Evolutionary conservation across 768 basidiomycete genomes (phyloP).

Genomic region (Boletus patriciae): DNA sequence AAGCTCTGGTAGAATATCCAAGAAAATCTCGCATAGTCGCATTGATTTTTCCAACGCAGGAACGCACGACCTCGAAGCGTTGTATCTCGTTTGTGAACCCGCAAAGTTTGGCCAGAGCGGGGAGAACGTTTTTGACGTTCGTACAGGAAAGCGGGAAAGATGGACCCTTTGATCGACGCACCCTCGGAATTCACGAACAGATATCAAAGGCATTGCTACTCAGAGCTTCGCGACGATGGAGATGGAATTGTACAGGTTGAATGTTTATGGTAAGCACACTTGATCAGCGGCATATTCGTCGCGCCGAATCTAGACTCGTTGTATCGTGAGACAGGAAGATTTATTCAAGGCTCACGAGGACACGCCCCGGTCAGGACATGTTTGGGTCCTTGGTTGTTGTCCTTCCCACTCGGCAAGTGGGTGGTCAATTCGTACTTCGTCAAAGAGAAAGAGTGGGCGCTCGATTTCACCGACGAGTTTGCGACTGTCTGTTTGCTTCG

Average conservation of each 20-base stretch:
- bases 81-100: slow-evolving; percentile 7
- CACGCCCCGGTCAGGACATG: slow-evolving; percentile 45
- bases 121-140: slow-evolving; percentile 2
- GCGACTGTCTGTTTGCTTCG: slow-evolving; percentile 30
- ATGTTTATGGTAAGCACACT: slow-evolving; percentile 42
- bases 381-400: slow-evolving; percentile 53
- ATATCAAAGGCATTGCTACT: slow-evolving; percentile 4
- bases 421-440: slow-evolving; percentile 5
- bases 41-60: neutral
- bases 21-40: neutral
- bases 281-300: too few species aligned
- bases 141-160: slow-evolving; percentile 46
- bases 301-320: too few species aligned
- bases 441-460: neutral
- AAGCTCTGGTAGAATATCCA: too few species aligned
- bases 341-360: slow-evolving; percentile 7
- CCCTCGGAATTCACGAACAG: slow-evolving; percentile 1
- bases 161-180: slow-evolving; percentile 30
- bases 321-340: neutral
- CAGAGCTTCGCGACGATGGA: neutral
- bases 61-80: neutral
- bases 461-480: neutral
- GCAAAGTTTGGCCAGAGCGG: slow-evolving; percentile 5
- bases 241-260: slow-evolving; percentile 45
- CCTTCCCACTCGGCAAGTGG: slow-evolving; percentile 37